Evolutionary conservation across 2,329 filamentous ascomycete genomes (phyloP).

Genomic region (Penicillium verrucosum): DNA sequence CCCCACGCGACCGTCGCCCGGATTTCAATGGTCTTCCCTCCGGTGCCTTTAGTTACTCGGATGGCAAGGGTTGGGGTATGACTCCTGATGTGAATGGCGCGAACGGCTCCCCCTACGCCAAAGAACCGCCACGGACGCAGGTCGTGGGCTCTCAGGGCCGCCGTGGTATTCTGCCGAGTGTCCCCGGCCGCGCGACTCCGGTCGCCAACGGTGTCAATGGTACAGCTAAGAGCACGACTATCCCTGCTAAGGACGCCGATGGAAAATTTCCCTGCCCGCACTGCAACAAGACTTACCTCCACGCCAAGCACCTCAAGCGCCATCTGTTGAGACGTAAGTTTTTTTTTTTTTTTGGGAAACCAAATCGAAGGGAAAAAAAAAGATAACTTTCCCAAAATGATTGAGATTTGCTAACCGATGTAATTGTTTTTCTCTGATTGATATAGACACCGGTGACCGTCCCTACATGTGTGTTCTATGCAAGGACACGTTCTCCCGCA

Average conservation of each 20-base stretch:
- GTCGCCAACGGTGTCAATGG: slow-evolving; percentile 61
- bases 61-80: slow-evolving; percentile 51
- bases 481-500: slow-evolving; percentile 95
- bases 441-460: slow-evolving; percentile 86
- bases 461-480: slow-evolving; percentile 98
- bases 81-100: slow-evolving; percentile 40
- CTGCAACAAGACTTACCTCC: slow-evolving; percentile 96
- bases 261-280: slow-evolving; percentile 98
- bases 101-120: slow-evolving; percentile 40
- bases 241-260: slow-evolving; percentile 91
- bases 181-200: slow-evolving; percentile 78
- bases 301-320: slow-evolving; percentile 95
- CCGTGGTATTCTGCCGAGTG: slow-evolving; percentile 85
- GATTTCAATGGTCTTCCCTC: slow-evolving; percentile 68
- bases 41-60: slow-evolving; percentile 59
- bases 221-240: slow-evolving; percentile 72
- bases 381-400: neutral
- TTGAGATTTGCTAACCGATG: slow-evolving; percentile 12
- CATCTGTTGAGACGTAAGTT: slow-evolving; percentile 89
- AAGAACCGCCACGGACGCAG: slow-evolving; percentile 61
- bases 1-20: slow-evolving; percentile 49
- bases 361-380: too few species aligned
- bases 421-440: slow-evolving; percentile 12
- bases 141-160: slow-evolving; percentile 94
- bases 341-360: slow-evolving; percentile 29